These are phyloP conservation scores for Diaporthe velutina DNA, from an alignment of 2,329 filamentous ascomycete genomes.

Conservation along the genomic window DNA sequence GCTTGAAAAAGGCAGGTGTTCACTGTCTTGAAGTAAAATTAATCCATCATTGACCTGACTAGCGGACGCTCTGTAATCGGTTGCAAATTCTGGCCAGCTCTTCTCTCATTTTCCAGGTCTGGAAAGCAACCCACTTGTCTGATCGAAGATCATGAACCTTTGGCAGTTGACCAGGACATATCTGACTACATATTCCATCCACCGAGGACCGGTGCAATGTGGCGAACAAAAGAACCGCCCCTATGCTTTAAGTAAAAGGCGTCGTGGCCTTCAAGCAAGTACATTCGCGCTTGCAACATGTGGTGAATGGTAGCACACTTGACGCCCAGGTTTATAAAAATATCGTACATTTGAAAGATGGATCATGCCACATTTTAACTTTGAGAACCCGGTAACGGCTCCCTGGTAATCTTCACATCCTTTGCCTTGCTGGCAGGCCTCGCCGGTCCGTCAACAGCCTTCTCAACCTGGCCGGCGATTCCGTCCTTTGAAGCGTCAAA, in stretches of 20 bases:
- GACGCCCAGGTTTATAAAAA: not conserved
- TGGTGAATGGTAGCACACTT: not conserved
- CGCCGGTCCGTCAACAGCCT: constrained; percentile 23
- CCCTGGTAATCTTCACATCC: not conserved
- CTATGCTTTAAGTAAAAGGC: not conserved
- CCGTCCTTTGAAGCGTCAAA: constrained; percentile 27
- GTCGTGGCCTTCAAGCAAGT: not conserved
- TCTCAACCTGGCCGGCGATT: constrained; percentile 12
- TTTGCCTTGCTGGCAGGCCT: not conserved
- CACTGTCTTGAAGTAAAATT: not conserved
- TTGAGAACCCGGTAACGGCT: not conserved
- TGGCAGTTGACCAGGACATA: not conserved
- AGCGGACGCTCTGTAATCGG: no score
- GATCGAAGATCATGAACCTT: not conserved
- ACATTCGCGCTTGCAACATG: not conserved
- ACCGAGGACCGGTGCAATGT: not conserved
- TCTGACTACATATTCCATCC: not conserved
- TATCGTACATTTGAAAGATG: not conserved
- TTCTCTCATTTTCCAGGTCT: not conserved
- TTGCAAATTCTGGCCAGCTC: no score
- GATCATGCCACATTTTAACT: no score
- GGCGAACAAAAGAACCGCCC: not conserved
- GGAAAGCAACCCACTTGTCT: not conserved
- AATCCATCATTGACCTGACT: no score
- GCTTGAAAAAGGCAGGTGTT: not conserved